phyloP scores from a whole-genome alignment of 148 eudicot species.

The Beta vulgaris region DNA sequence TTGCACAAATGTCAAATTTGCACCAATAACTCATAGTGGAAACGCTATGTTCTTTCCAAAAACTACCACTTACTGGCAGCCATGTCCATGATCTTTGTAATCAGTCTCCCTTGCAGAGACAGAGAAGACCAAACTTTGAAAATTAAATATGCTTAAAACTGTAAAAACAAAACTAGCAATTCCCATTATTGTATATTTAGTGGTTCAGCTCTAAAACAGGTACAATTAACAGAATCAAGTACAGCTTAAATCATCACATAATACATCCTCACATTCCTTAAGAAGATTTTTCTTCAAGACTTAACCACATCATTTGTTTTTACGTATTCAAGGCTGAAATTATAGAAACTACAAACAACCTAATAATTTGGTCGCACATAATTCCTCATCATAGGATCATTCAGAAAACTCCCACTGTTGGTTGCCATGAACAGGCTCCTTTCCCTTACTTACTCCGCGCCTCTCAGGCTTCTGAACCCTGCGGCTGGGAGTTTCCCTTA shows the following conservation, averaged over 20 bases:
- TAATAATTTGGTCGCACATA: neutral
- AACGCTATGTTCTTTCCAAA: too few relatives aligned
- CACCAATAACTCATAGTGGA: too few relatives aligned
- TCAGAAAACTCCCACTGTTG: slow-evolving; percentile 29
- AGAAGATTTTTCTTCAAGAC: neutral
- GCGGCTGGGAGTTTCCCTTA: slow-evolving; percentile 8
- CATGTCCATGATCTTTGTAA: too few relatives aligned
- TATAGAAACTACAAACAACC: slow-evolving; percentile 3
- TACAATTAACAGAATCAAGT: slow-evolving; percentile 15
- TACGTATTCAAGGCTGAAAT: neutral
- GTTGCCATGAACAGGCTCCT: slow-evolving; percentile 25
- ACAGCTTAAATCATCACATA: neutral
- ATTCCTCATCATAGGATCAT: slow-evolving; percentile 8
- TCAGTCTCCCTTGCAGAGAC: too few relatives aligned
- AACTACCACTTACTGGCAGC: too few relatives aligned
- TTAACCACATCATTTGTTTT: neutral
- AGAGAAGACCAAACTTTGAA: too few relatives aligned
- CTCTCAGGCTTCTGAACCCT: slow-evolving; percentile 15
- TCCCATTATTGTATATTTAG: slow-evolving; percentile 5
- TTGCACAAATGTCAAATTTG: too few relatives aligned
- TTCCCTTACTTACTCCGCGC: slow-evolving; percentile 30
- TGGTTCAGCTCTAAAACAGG: slow-evolving; percentile 10
- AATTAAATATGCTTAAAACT: too few relatives aligned
- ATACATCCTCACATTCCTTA: neutral
- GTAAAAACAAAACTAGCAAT: neutral